Evolutionary conservation across 2,329 filamentous ascomycete genomes (phyloP).

Genomic region (Triangularia verruculosa): DNA sequence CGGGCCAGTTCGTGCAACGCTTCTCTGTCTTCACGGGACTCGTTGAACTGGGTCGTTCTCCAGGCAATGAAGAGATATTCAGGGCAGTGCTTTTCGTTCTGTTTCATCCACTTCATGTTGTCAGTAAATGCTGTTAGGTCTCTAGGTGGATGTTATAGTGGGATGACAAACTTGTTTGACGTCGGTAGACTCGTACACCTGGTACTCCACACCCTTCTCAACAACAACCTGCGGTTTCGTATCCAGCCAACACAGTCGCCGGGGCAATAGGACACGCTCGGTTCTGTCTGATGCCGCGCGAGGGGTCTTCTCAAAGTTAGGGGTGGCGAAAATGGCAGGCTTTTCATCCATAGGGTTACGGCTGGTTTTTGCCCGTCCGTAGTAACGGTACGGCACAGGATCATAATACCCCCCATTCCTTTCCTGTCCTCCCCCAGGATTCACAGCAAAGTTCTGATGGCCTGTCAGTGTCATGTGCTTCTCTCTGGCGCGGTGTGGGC

Average conservation of each 20-base stretch:
- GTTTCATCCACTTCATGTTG: neutral
- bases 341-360: neutral
- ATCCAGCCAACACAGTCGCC: neutral
- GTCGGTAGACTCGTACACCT: neutral
- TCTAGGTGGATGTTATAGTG: neutral
- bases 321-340: neutral
- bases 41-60: neutral
- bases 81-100: neutral
- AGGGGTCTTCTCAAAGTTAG: neutral
- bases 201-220: neutral
- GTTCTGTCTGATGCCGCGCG: neutral
- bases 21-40: neutral
- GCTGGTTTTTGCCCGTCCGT: neutral
- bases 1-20: neutral
- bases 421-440: neutral
- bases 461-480: neutral
- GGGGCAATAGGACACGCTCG: neutral
- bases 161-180: neutral
- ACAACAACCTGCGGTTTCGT: neutral
- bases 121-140: neutral
- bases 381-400: neutral
- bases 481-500: neutral
- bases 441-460: neutral
- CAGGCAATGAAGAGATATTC: slow-evolving; percentile 1
- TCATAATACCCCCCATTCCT: neutral